Percentiles rank a stretch among this genome's conserved stretches.
Evolutionary conservation across 2,329 filamentous ascomycete genomes (phyloP).

Genomic region (Phialophora macrospora): DNA sequence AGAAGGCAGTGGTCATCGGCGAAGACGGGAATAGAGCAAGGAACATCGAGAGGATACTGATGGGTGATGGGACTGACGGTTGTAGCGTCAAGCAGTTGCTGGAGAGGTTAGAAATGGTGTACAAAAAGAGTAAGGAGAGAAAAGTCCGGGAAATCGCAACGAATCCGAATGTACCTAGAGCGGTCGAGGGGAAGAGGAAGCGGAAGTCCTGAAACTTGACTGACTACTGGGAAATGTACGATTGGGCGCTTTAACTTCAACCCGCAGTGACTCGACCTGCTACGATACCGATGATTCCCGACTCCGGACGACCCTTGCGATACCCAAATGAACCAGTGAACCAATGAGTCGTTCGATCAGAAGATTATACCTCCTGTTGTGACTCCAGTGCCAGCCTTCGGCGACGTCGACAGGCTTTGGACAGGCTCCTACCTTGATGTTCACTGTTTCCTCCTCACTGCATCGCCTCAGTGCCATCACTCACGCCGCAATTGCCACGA

Average conservation of each 20-base stretch:
- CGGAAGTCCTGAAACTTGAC: not conserved
- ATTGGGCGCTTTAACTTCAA: not conserved
- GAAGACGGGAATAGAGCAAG: conserved; percentile 16
- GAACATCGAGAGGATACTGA: conserved; percentile 27
- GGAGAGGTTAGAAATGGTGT: not conserved
- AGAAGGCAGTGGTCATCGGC: conserved; percentile 51
- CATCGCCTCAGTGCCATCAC: not conserved
- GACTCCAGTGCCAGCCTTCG: not conserved
- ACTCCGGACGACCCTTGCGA: conserved; percentile 1
- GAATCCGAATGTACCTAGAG: not conserved
- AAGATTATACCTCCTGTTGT: not conserved
- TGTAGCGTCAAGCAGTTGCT: not conserved
- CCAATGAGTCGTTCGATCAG: not conserved
- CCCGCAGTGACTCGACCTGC: not conserved
- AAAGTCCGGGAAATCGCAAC: not conserved
- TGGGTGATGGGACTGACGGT: conserved; percentile 8
- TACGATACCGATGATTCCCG: not conserved
- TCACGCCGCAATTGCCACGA: conserved; percentile 31
- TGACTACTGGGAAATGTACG: not conserved
- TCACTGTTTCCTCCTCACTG: not conserved
- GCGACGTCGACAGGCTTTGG: not conserved
- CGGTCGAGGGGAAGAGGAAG: not conserved
- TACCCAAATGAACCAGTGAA: not conserved
- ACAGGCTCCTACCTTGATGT: not conserved
- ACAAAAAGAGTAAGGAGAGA: not conserved